Percentiles rank a stretch among this genome's conserved stretches.
Conservation (phyloP, 768 basidiomycete species). For the Termitomyces bulborhizus region DNA sequence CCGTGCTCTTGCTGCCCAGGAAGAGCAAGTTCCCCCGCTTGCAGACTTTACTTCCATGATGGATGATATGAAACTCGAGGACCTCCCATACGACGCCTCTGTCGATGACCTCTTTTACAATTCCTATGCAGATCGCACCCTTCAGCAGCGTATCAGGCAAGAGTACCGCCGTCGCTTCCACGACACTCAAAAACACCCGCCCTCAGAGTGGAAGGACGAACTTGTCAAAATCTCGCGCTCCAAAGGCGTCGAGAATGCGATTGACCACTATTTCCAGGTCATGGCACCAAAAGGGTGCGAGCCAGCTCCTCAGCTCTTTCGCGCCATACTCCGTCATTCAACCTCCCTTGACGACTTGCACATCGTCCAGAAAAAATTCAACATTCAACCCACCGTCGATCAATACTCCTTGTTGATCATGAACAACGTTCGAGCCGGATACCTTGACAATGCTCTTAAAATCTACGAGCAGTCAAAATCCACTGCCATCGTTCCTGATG, state of each 20-base stretch:
- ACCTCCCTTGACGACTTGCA: slow-evolving; percentile 33
- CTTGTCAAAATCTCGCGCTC: slow-evolving; percentile 15
- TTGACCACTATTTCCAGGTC: slow-evolving; percentile 25
- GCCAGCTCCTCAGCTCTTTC: slow-evolving; percentile 24
- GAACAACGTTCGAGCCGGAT: slow-evolving; percentile 37
- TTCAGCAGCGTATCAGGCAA: slow-evolving; percentile 24
- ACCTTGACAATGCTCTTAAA: slow-evolving; percentile 34
- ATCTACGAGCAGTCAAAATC: slow-evolving; percentile 43
- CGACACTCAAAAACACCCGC: slow-evolving; percentile 13
- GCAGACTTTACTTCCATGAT: slow-evolving; percentile 35
- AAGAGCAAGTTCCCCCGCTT: slow-evolving; percentile 22
- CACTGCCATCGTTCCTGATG: slow-evolving; percentile 40
- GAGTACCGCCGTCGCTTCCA: slow-evolving; percentile 28
- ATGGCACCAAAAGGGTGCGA: slow-evolving; percentile 26
- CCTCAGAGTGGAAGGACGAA: slow-evolving; percentile 9
- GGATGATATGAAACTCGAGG: slow-evolving; percentile 37
- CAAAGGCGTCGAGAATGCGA: slow-evolving; percentile 25
- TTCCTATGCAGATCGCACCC: slow-evolving; percentile 35
- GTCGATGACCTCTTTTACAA: slow-evolving; percentile 35
- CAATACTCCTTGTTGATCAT: slow-evolving; percentile 54
- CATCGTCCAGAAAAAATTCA: slow-evolving; percentile 33
- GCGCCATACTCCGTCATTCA: slow-evolving; percentile 38
- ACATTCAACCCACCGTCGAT: slow-evolving; percentile 29
- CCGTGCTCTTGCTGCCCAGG: slow-evolving; percentile 23
- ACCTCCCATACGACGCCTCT: slow-evolving; percentile 37